These are phyloP conservation scores for Erysimum cheiranthoides DNA, from an alignment of 345 rosid genomes.

Conservation along the genomic window DNA sequence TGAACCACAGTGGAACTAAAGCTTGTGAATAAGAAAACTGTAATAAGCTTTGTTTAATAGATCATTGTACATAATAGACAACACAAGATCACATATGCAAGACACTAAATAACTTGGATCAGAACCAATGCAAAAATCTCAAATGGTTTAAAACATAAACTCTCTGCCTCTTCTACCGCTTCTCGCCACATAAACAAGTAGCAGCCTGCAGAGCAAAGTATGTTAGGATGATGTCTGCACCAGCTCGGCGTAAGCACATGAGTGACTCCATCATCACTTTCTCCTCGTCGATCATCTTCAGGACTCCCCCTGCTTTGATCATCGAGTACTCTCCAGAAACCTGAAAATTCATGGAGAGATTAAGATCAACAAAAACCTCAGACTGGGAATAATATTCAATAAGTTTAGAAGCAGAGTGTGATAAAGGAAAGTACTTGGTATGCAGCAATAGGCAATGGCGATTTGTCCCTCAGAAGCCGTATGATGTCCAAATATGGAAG, in stretches of 20 bases:
- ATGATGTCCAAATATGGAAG: constrained; percentile 96
- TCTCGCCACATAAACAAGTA: constrained; percentile 71
- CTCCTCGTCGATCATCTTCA: constrained; percentile 97
- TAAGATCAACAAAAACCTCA: background rate
- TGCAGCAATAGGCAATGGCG: constrained; percentile 88
- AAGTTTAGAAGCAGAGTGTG: background rate
- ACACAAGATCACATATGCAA: background rate
- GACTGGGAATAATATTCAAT: background rate
- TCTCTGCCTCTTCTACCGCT: constrained; percentile 35
- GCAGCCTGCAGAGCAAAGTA: constrained; percentile 97
- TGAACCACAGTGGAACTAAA: too few relatives aligned
- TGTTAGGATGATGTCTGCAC: constrained; percentile 89
- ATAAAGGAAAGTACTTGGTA: constrained; percentile 65
- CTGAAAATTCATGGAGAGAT: constrained; percentile 17
- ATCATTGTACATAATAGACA: background rate
- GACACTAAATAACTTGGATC: constrained; percentile 4
- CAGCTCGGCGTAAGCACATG: constrained; percentile 89
- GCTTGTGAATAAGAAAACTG: too few relatives aligned
- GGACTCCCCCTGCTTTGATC: constrained; percentile 90
- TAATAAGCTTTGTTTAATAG: too few relatives aligned
- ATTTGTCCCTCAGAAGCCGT: constrained; percentile 80
- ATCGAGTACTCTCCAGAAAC: constrained; percentile 88
- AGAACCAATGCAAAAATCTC: constrained; percentile 19
- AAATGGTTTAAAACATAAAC: background rate
- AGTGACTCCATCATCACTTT: constrained; percentile 96